Conservation (phyloP, 75 land plant species). For the Azolla pinnata region DNA sequence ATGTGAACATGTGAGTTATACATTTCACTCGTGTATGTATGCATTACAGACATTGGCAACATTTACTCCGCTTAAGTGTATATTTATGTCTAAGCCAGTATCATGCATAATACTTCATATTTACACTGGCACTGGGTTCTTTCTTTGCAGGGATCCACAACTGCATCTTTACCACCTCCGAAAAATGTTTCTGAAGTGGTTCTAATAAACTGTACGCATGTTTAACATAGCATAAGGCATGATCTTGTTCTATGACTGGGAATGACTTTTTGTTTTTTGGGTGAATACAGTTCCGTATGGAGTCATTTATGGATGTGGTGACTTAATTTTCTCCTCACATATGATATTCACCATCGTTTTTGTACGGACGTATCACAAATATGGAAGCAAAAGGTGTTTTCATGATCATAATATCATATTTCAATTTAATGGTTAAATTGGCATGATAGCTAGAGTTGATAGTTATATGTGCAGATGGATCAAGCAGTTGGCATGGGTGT, state of each 20-base stretch:
- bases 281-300: slow-evolving; percentile 75
- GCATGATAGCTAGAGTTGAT: neutral
- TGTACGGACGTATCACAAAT: slow-evolving; percentile 70
- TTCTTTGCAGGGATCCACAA: slow-evolving; percentile 56
- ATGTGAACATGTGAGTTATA: no score
- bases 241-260: neutral
- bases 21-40: no score
- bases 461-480: slow-evolving; percentile 45
- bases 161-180: slow-evolving; percentile 80
- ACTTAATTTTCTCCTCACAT: slow-evolving; percentile 96
- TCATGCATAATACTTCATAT: no score
- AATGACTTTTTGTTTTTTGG: neutral
- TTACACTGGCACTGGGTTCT: no score
- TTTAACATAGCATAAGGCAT: neutral
- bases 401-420: no score
- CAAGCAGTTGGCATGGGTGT: slow-evolving; percentile 65
- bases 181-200: slow-evolving; percentile 51
- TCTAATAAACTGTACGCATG: slow-evolving; percentile 66
- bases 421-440: neutral
- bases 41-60: no score
- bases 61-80: no score
- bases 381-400: slow-evolving; percentile 61
- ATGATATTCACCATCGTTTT: slow-evolving; percentile 94
- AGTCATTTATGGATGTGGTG: slow-evolving; percentile 92
- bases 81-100: neutral